Percentiles rank a stretch among this genome's conserved stretches.
phyloP scores from a whole-genome alignment of 2,329 filamentous ascomycete species.

The Talaromyces sp. region DNA sequence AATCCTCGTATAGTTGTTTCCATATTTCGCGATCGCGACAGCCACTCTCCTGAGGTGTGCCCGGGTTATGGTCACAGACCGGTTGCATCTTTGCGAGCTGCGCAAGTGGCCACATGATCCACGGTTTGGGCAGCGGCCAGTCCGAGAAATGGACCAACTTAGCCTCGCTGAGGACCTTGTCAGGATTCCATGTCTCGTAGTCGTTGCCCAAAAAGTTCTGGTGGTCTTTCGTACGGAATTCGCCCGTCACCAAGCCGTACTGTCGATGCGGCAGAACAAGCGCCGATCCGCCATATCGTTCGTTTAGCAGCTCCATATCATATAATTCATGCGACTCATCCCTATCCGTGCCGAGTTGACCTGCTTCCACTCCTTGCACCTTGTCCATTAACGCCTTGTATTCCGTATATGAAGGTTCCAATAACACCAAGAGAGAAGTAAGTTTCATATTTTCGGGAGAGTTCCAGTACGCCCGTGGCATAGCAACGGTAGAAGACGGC shows the following conservation, averaged over 20 bases:
- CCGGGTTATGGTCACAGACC: slow-evolving; percentile 33
- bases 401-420: slow-evolving; percentile 56
- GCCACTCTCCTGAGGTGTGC: slow-evolving; percentile 35
- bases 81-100: slow-evolving; percentile 32
- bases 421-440: slow-evolving; percentile 59
- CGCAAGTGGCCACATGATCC: slow-evolving; percentile 45
- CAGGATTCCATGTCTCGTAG: slow-evolving; percentile 57
- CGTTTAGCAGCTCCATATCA: slow-evolving; percentile 67
- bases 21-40: slow-evolving; percentile 38
- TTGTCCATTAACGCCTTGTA: slow-evolving; percentile 30
- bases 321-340: slow-evolving; percentile 34
- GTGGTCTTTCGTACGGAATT: slow-evolving; percentile 58
- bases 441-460: slow-evolving; percentile 52
- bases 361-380: slow-evolving; percentile 26
- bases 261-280: slow-evolving; percentile 62
- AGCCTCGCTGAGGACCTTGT: slow-evolving; percentile 54
- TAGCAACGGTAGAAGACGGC: slow-evolving; percentile 58
- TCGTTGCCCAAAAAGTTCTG: slow-evolving; percentile 48
- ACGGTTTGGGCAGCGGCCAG: slow-evolving; percentile 66
- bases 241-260: slow-evolving; percentile 59
- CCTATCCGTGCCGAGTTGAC: slow-evolving; percentile 27
- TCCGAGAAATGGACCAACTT: slow-evolving; percentile 70
- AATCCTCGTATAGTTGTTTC: slow-evolving; percentile 38
- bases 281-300: slow-evolving; percentile 56
- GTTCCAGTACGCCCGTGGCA: slow-evolving; percentile 70